These are phyloP conservation scores for Kwoniella bestiolae DNA, from an alignment of 768 basidiomycete species.

Conservation along the genomic window DNA sequence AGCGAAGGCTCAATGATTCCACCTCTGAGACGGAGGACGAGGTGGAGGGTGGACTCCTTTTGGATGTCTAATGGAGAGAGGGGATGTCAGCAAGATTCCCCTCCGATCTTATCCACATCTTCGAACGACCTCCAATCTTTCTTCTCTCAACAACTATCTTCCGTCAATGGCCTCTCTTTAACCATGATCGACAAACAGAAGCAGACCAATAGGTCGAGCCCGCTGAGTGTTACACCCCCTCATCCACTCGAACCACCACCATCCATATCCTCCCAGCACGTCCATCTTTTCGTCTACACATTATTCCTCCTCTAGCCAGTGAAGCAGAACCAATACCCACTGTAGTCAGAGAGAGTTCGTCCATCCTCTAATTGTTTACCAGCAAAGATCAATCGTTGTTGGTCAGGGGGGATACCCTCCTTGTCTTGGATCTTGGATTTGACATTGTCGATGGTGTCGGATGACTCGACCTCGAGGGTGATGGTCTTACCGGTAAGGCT, in stretches of 20 bases:
- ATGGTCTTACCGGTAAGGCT: constrained; percentile 75
- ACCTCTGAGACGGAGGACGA: constrained; percentile 95
- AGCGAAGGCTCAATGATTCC: constrained; percentile 99
- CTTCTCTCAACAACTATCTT: too few relatives aligned
- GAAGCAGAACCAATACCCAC: constrained; percentile 36
- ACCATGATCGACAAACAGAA: too few relatives aligned
- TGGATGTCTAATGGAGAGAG: constrained; percentile 51
- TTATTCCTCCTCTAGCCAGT: background rate
- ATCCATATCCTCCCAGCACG: too few relatives aligned
- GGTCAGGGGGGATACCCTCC: constrained; percentile 60
- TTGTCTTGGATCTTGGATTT: constrained; percentile 61
- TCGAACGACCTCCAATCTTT: too few relatives aligned
- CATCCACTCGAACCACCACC: too few relatives aligned
- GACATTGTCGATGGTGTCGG: constrained; percentile 62
- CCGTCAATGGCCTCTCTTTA: too few relatives aligned
- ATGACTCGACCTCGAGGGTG: constrained; percentile 63
- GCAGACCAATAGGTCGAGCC: too few relatives aligned
- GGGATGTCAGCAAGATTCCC: constrained; percentile 12
- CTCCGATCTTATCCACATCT: background rate
- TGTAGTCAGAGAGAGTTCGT: constrained; percentile 59
- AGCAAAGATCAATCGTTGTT: constrained; percentile 63
- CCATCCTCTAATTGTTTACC: constrained; percentile 63
- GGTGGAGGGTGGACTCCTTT: constrained; percentile 88
- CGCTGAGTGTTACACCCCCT: too few relatives aligned
- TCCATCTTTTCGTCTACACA: too few relatives aligned